Conservation (phyloP, 495 filamentous ascomycete genomes). For the Penicillium subrubescens region DNA sequence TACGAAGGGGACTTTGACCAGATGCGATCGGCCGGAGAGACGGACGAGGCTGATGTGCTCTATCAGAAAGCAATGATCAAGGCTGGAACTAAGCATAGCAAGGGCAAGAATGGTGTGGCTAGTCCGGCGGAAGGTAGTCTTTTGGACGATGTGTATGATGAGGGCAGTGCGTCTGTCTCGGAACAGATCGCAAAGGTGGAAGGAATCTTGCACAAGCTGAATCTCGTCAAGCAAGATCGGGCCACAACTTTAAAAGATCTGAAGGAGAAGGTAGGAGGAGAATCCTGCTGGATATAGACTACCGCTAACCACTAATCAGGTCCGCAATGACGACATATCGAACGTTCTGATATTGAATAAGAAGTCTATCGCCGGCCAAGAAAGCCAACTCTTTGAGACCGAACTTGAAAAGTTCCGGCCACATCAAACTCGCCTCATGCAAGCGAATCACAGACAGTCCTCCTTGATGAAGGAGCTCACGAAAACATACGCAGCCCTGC, state of each 20-base stretch:
- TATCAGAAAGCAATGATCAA: constrained; percentile 84
- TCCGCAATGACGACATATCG: constrained; percentile 94
- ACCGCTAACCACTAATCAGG: constrained; percentile 50
- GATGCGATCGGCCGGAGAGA: constrained; percentile 88
- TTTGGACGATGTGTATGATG: constrained; percentile 88
- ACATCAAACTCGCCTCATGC: constrained; percentile 85
- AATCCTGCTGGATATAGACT: background rate
- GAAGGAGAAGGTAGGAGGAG: constrained; percentile 80
- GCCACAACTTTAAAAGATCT: constrained; percentile 92
- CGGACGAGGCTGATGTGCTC: constrained; percentile 83
- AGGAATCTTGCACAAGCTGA: constrained; percentile 87
- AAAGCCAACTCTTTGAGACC: constrained; percentile 85
- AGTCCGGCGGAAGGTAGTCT: constrained; percentile 77
- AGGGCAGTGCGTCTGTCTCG: constrained; percentile 73
- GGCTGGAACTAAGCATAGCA: constrained; percentile 60
- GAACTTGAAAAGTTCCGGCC: constrained; percentile 96
- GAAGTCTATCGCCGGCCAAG: constrained; percentile 81
- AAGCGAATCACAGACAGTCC: constrained; percentile 91
- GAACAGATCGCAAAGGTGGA: constrained; percentile 91
- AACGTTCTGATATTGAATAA: constrained; percentile 97
- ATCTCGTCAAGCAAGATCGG: constrained; percentile 87
- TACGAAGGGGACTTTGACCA: constrained; percentile 90
- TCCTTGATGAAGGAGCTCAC: constrained; percentile 95
- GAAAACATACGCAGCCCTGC: constrained; percentile 78
- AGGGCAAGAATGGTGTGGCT: constrained; percentile 60